Evolutionary conservation across 345 rosid genomes (phyloP).

Genomic region (Laguncularia racemosa): DNA sequence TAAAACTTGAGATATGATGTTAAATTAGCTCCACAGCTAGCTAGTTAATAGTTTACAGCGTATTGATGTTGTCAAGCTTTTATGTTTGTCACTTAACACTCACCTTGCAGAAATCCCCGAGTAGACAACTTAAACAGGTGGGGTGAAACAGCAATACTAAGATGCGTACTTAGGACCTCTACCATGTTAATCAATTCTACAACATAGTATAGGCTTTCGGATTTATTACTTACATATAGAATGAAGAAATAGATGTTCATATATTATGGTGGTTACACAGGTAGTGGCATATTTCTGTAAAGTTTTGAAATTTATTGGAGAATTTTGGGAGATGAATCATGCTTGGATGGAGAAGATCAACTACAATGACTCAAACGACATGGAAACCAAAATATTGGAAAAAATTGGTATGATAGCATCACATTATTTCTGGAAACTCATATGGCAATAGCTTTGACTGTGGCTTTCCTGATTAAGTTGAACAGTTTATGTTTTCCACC

Average conservation of each 20-base stretch:
- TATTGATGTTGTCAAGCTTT: not conserved
- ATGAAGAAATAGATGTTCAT: too few species aligned
- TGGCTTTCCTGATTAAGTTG: not conserved
- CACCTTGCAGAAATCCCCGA: too few species aligned
- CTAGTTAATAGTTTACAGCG: not conserved
- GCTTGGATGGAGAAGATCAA: slow-evolving; percentile 43
- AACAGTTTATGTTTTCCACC: not conserved
- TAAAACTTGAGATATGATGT: not conserved
- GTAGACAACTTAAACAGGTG: too few species aligned
- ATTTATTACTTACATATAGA: too few species aligned
- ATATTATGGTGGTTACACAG: slow-evolving; percentile 14
- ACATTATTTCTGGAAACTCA: not conserved
- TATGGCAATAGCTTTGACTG: not conserved
- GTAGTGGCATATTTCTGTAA: slow-evolving; percentile 36
- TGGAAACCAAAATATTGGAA: slow-evolving; percentile 29
- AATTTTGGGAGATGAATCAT: slow-evolving; percentile 41
- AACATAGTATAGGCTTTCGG: too few species aligned
- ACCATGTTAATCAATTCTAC: too few species aligned
- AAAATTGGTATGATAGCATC: slow-evolving; percentile 28
- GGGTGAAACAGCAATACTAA: too few species aligned
- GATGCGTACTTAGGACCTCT: too few species aligned
- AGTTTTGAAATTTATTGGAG: slow-evolving; percentile 43
- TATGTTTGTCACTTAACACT: too few species aligned
- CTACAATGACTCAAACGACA: slow-evolving; percentile 21
- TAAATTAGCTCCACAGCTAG: not conserved